Evolutionary conservation across 805 yeast genomes (phyloP).

Genomic region (Candida oleophila): DNA sequence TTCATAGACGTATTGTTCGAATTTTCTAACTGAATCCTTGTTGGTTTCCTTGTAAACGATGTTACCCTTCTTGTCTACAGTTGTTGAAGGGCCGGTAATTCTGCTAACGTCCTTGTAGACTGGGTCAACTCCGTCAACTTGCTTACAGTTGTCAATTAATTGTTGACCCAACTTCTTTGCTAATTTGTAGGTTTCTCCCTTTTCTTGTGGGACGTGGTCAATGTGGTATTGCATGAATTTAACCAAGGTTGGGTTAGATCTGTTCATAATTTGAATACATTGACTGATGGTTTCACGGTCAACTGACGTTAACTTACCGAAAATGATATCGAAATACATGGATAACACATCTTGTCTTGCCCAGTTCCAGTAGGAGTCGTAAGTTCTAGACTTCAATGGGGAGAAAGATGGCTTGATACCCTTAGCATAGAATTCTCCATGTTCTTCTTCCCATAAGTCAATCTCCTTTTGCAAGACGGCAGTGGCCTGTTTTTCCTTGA

Average conservation of each 20-base stretch:
- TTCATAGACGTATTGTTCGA: slow-evolving; percentile 92
- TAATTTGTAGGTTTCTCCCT: slow-evolving; percentile 89
- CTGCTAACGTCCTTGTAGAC: slow-evolving; percentile 93
- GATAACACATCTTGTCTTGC: slow-evolving; percentile 95
- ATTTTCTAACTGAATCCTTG: slow-evolving; percentile 87
- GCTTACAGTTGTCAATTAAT: slow-evolving; percentile 92
- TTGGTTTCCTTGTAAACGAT: slow-evolving; percentile 80
- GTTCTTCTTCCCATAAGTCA: slow-evolving; percentile 79
- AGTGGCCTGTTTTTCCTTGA: slow-evolving; percentile 83
- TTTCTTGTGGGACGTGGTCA: slow-evolving; percentile 75
- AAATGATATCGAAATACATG: slow-evolving; percentile 93
- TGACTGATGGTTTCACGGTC: slow-evolving; percentile 96
- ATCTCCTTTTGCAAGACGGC: slow-evolving; percentile 82
- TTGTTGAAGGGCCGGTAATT: slow-evolving; percentile 94
- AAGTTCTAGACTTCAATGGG: slow-evolving; percentile 88
- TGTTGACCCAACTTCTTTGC: slow-evolving; percentile 90
- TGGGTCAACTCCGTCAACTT: slow-evolving; percentile 75
- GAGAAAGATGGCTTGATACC: slow-evolving; percentile 92
- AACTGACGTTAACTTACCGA: slow-evolving; percentile 85
- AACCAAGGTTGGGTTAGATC: slow-evolving; percentile 89
- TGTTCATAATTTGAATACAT: slow-evolving; percentile 96
- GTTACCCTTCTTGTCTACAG: slow-evolving; percentile 84
- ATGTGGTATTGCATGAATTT: slow-evolving; percentile 94
- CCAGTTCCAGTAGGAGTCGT: slow-evolving; percentile 99
- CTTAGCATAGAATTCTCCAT: slow-evolving; percentile 90